Evolutionary conservation across 345 rosid species (phyloP), one percentile per base, ranked within the genome.

Genomic region (Turritis glabra): DNA sequence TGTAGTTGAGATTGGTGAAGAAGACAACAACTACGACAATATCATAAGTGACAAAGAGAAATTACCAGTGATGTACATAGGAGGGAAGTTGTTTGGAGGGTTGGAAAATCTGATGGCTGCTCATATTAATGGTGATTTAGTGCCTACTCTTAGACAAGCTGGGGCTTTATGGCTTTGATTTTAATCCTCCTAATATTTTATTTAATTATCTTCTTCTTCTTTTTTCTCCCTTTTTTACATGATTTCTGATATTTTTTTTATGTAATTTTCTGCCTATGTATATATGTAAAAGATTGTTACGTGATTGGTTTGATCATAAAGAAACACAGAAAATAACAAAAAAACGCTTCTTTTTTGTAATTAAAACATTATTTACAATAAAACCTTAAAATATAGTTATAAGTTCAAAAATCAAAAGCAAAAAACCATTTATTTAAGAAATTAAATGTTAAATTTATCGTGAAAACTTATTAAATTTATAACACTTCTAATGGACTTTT

Each of bases 91-190:
- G 81, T 90, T 90, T 72, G 99, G 99, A 6, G 97, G 99, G 17
- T 68, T 94, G 82, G 98, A 94, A 47, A 85, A 83, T 76, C 72
- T 94, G n/a, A 94, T 94, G 98, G 95, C 96, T 29, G 80, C 95
- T 26, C 98, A 94, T 85, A 94, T 94, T 11, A 81, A 85, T 19
- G 98, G 98, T 21, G 97, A 94, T 54, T 74, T 91, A 79, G 73
- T 88, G 37, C 97, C 97, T 40, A 69, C 82, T 30, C 77, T 95
- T 54, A 90, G 89, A 84, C 80, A 91, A 77, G 97, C 99, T n/a
- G 95, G 96, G 1, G 99, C 97, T 50, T 79, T 95, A 70, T 95
- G 99, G 97, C 96, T 95, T 80, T 91, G 82, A 41, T 48, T 71
- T 55, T 12, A 55, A 25, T 67, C 33, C 14, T 74, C 18, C 6